Evolutionary conservation across 495 filamentous ascomycete genomes (phyloP).

Genomic region (Cairneyella variabilis): DNA sequence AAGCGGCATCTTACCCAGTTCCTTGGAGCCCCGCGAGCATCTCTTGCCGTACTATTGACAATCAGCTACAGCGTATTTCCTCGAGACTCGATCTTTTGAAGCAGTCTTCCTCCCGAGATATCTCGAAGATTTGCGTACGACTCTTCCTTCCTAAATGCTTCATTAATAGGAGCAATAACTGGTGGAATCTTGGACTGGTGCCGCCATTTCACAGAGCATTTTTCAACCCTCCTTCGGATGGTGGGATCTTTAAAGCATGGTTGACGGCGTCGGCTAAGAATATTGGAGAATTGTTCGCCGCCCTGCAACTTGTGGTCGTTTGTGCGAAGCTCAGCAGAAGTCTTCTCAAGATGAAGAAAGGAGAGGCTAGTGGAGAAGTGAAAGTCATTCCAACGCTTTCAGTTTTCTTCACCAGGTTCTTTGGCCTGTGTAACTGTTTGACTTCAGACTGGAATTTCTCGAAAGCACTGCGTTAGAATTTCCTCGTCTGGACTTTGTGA

Average conservation of each 20-base stretch:
- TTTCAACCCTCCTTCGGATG: constrained; percentile 56
- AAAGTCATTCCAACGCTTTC: constrained; percentile 46
- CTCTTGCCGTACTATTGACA: constrained; percentile 63
- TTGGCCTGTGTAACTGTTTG: constrained; percentile 51
- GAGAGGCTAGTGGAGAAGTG: constrained; percentile 32
- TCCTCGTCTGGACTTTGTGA: constrained; percentile 1
- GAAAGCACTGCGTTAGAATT: neutral
- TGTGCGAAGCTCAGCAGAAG: constrained; percentile 59
- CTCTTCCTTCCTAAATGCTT: constrained; percentile 69
- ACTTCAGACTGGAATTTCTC: neutral
- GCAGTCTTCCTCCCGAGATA: constrained; percentile 49
- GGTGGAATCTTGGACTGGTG: constrained; percentile 58
- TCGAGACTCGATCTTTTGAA: constrained; percentile 55
- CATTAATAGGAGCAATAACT: constrained; percentile 58
- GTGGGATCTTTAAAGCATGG: constrained; percentile 68
- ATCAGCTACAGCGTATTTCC: constrained; percentile 56
- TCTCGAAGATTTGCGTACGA: constrained; percentile 58
- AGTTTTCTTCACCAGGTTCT: constrained; percentile 53
- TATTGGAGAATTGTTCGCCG: constrained; percentile 65
- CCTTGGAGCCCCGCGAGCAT: constrained; percentile 65
- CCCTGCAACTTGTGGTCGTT: constrained; percentile 66
- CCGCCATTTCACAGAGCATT: constrained; percentile 61
- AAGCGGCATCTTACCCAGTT: constrained; percentile 32
- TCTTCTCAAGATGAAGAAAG: constrained; percentile 51
- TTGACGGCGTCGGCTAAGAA: constrained; percentile 61